Conservation (phyloP, 108 stramenopile species). For the Conticribra weissflogii region DNA sequence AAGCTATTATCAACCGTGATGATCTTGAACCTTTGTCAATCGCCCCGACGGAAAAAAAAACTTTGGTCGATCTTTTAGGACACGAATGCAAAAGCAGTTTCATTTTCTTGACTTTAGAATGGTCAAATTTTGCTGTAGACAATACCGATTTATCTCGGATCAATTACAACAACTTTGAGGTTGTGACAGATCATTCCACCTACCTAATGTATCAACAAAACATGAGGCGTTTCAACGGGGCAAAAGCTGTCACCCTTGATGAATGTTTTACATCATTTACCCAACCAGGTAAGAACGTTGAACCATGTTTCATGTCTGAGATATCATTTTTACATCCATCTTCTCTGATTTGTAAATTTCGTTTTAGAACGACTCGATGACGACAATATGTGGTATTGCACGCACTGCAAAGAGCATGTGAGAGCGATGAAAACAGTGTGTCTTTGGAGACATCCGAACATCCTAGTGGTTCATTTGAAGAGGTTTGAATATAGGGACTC, state of each 20-base stretch:
- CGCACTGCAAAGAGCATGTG: conserved; percentile 88
- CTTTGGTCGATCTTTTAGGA: conserved; percentile 17
- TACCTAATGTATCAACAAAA: conserved; percentile 3
- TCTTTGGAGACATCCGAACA: conserved; percentile 92
- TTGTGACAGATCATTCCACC: conserved; percentile 8
- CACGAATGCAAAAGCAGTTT: not conserved
- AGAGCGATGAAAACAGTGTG: conserved; percentile 94
- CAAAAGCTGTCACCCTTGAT: conserved; percentile 59
- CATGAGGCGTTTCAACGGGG: conserved; percentile 18
- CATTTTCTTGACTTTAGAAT: conserved; percentile 25
- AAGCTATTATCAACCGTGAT: not conserved
- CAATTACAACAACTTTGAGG: conserved; percentile 6
- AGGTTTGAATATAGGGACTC: conserved; percentile 88
- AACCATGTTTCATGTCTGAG: conserved; percentile 15
- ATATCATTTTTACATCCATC: not conserved
- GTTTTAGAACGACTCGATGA: conserved; percentile 90
- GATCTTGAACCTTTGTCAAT: not conserved
- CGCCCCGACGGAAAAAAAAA: conserved; percentile 6
- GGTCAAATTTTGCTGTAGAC: conserved; percentile 11
- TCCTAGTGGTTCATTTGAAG: conserved; percentile 95
- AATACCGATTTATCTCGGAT: not conserved
- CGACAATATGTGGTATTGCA: conserved; percentile 92
- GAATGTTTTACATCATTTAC: conserved; percentile 82
- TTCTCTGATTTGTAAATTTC: not conserved
- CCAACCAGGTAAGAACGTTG: conserved; percentile 45